Evolutionary conservation across 2,329 filamentous ascomycete genomes (phyloP).

Genomic region (Phaeosphaeriaceae sp.): DNA sequence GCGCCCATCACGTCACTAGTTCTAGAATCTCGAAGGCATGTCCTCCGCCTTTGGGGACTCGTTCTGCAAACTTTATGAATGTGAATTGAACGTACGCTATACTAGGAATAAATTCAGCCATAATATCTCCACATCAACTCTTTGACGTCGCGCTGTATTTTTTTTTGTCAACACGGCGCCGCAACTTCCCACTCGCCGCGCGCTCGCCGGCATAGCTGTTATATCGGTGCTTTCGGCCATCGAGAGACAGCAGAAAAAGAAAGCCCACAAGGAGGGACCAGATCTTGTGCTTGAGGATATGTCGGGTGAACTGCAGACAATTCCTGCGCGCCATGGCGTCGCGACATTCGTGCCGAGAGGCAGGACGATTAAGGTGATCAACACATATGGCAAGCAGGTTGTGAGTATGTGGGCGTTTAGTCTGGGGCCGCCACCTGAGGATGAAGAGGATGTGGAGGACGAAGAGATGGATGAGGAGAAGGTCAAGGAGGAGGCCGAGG

Average conservation of each 20-base stretch:
- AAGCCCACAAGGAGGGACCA: slow-evolving; percentile 8
- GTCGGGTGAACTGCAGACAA: slow-evolving; percentile 53
- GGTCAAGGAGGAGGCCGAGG: slow-evolving; percentile 30
- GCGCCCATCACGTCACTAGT: slow-evolving; percentile 23
- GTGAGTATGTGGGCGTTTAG: slow-evolving; percentile 60
- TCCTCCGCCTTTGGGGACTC: slow-evolving; percentile 11
- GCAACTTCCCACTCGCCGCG: slow-evolving; percentile 38
- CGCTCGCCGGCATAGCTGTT: slow-evolving; percentile 44
- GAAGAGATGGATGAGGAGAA: slow-evolving; percentile 35
- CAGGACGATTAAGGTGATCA: slow-evolving; percentile 58
- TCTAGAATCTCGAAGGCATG: slow-evolving; percentile 7
- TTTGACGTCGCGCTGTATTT: too few species aligned
- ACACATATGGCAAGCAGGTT: slow-evolving; percentile 59
- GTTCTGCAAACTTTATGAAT: slow-evolving; percentile 7
- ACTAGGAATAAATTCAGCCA: too few species aligned
- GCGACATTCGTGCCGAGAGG: slow-evolving; percentile 59
- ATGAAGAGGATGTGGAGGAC: slow-evolving; percentile 34
- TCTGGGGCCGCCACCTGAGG: slow-evolving; percentile 53
- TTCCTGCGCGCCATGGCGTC: slow-evolving; percentile 58
- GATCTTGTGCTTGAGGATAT: slow-evolving; percentile 37
- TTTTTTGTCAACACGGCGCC: slow-evolving; percentile 39
- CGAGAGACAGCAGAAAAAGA: slow-evolving; percentile 41
- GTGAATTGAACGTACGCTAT: neutral
- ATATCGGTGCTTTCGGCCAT: slow-evolving; percentile 42
- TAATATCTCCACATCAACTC: too few species aligned